Base-by-base conservation (phyloP, 768 basidiomycete genomes). In the Mycena olivaceomarginata region DNA sequence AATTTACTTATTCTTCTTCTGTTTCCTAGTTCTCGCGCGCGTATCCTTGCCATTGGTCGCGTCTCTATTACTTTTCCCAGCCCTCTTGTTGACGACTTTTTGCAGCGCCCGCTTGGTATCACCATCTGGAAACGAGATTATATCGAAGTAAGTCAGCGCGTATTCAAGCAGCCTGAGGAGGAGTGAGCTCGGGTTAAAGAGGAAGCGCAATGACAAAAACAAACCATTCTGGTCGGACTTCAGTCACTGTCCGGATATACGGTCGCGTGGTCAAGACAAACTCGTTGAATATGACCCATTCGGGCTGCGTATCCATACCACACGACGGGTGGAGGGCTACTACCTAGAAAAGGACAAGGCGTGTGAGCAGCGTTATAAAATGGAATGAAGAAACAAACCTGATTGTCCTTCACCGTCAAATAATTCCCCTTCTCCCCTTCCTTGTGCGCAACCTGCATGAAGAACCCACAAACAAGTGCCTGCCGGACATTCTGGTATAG, bases 401-500 rank as follows among this genome's bases (percentile, higher is more conserved):
- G 98, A 79, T 97, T 95, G 84, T 99, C 98, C 86, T 98, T 99
- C 72, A 98, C 93, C 0, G 97, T 99, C 77, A 94, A 75, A 83
- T 99, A 99, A 69, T 89, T 91, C 2, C 93, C 92, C 84, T 96
- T 97, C 83, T 96, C 96, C 6, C 96, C 96, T 82, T 97, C 97
- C 83, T 96, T 96, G 84, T 98, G 97, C 11, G 97, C 98, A 12
- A 96, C 93, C 82, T 99, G 98, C 98, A 98, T 99, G 87, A 99
- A 99, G 90, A 96, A 99, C 1, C 97, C 98, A 79, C 94, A 95
- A 3, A 95, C 94, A 25, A 99, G 89, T 0, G 94, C 94, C 85
- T 93, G 93, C 25, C 96, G 91, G 74, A 99, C 93, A 79, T 93
- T 94, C 67, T 87, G 77, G 84, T 91, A 94, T 77, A 94, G 91